phyloP scores from a whole-genome alignment of 768 basidiomycete genomes.

The Mrakia blollopis region DNA sequence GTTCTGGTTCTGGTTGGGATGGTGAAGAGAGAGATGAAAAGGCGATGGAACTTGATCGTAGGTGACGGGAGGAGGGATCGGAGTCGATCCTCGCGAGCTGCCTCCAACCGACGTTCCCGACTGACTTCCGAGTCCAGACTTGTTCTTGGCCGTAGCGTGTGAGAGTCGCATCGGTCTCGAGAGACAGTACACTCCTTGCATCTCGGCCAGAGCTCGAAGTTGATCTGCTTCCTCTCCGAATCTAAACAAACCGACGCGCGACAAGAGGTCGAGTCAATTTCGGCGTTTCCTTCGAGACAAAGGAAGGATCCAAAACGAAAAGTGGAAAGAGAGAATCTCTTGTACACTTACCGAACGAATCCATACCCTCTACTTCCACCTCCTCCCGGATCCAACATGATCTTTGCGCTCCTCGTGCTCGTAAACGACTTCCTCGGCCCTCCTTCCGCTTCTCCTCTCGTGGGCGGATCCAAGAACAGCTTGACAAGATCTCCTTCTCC shows the following conservation, averaged over 20 bases:
- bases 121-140: slow-evolving; percentile 41
- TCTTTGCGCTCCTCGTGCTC: slow-evolving; percentile 92
- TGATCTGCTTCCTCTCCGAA: slow-evolving; percentile 81
- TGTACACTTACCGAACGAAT: slow-evolving; percentile 60
- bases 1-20: slow-evolving; percentile 3
- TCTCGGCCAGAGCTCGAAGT: slow-evolving; percentile 81
- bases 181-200: slow-evolving; percentile 84
- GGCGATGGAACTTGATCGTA: neutral
- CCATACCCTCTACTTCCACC: slow-evolving; percentile 87
- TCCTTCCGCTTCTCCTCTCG: slow-evolving; percentile 39
- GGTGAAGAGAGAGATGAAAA: neutral
- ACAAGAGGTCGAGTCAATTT: neutral
- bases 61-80: neutral
- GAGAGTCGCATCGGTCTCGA: slow-evolving; percentile 56
- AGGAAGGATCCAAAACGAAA: neutral
- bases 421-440: slow-evolving; percentile 66
- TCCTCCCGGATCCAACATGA: slow-evolving; percentile 85
- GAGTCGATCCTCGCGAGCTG: slow-evolving; percentile 27
- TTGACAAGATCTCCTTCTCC: slow-evolving; percentile 94
- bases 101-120: slow-evolving; percentile 30
- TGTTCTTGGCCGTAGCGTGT: slow-evolving; percentile 50
- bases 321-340: neutral
- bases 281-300: neutral
- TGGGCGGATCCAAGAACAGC: slow-evolving; percentile 76
- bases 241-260: neutral